phyloP scores from a whole-genome alignment of 208 protist species.

The Histomonas meleagridis region DNA sequence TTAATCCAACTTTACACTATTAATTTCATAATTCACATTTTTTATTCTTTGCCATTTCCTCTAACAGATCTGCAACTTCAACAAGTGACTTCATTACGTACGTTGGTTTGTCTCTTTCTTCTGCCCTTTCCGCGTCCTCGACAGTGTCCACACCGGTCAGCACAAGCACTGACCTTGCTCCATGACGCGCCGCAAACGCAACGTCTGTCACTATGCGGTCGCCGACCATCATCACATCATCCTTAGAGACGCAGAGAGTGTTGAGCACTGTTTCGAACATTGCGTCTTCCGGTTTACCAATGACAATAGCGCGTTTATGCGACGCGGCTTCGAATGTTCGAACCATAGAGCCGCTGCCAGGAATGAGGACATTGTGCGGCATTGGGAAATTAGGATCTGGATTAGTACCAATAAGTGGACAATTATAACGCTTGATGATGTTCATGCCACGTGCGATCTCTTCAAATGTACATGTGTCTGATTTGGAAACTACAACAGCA shows the following conservation, averaged over 20 bases:
- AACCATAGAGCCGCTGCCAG: background rate
- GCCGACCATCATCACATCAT: background rate
- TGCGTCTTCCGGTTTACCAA: background rate
- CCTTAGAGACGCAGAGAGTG: background rate
- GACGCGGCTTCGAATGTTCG: background rate
- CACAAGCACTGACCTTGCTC: background rate
- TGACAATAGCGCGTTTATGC: background rate
- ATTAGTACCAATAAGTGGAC: background rate
- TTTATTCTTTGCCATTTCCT: background rate
- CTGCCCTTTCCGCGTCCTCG: background rate
- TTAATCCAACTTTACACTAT: no score
- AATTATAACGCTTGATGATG: background rate
- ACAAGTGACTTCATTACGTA: background rate
- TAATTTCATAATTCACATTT: background rate
- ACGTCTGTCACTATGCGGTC: background rate
- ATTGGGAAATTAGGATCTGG: background rate
- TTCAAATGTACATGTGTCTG: background rate
- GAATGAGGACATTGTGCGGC: background rate
- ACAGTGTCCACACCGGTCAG: background rate
- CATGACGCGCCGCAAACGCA: background rate
- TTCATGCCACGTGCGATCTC: background rate
- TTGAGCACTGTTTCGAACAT: background rate
- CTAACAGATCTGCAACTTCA: slow-evolving; percentile 14
- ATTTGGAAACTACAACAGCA: background rate
- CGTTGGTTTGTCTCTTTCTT: background rate